Base-by-base conservation (phyloP, 306 rosid species). In the Castanea sativa region DNA sequence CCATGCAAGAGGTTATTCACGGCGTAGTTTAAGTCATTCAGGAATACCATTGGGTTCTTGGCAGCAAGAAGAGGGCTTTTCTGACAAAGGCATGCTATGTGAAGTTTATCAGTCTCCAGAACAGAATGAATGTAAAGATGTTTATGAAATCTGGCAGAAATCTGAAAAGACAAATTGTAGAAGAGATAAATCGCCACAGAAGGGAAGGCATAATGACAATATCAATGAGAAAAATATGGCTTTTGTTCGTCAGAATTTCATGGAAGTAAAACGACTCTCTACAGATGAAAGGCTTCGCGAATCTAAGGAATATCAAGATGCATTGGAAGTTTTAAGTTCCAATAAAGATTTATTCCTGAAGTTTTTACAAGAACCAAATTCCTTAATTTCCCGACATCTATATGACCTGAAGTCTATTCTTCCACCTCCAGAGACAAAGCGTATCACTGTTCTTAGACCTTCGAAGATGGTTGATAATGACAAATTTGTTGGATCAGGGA, bases 401-500 rank as follows among this genome's bases (percentile, higher is more conserved):
- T 82, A 80, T 87, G 94, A 91, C 35, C 51, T 86, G 30, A 89
- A 81, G 41, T 89, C 94, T 19, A 78, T 76, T 75, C 82, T 86
- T 78, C 79, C 90, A 18, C 83, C 87, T 18, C 78, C 79, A n/a
- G 93, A 90, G 82, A 85, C 91, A 5, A 88, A 87, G 81, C 86
- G 77, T n/a, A 91, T 93, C 76, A 93, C 97, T 75, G 92, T 96
- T 75, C 89, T 96, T 73, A 90, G 87, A 81, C 99, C 99, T 80
- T 83, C 90, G 68, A 95, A 93, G 89, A 88, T 90, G 83, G 84
- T 87, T 80, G 87, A 88, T 30, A 77, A 74, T 69, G 92, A 86
- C 64, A 86, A 77, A 60, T 69, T 84, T 63, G 51, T 76, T 27
- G 79, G 73, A 75, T 72, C 88, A 38, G 87, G 80, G 83, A 84